phyloP scores from a whole-genome alignment of 2,329 filamentous ascomycete species.

The Coniochaeta sp. region DNA sequence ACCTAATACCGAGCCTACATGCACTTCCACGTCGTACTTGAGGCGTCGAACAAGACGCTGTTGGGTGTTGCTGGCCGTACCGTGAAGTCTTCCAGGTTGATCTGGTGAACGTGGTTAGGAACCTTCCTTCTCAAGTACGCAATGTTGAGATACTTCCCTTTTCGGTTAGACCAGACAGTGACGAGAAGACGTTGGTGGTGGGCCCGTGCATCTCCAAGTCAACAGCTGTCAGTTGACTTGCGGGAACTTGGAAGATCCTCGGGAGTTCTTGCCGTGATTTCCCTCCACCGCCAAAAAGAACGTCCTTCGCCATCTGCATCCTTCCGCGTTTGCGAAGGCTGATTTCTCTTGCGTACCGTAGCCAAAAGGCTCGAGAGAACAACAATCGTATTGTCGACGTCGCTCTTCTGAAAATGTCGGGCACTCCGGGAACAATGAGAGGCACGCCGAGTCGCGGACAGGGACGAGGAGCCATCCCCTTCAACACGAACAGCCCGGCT shows the following conservation, averaged over 20 bases:
- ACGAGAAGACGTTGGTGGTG: background rate
- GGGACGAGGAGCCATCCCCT: constrained; percentile 50
- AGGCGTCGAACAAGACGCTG: too few relatives aligned
- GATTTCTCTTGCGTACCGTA: background rate
- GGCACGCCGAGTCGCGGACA: constrained; percentile 60
- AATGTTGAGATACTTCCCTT: background rate
- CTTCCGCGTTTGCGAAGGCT: constrained; percentile 4
- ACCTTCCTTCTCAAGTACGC: too few relatives aligned
- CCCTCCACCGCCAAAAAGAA: constrained; percentile 3
- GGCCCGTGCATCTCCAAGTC: constrained; percentile 13
- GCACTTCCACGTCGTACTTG: too few relatives aligned
- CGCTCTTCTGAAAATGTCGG: constrained; percentile 34
- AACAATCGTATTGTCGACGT: constrained; percentile 11
- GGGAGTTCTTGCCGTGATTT: constrained; percentile 11
- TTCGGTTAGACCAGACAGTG: background rate
- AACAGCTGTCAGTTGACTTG: constrained; percentile 3
- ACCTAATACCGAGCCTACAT: too few relatives aligned
- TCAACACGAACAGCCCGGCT: constrained; percentile 48
- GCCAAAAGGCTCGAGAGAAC: background rate
- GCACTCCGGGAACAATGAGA: constrained; percentile 50
- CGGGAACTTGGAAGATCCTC: background rate
- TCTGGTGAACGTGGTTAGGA: too few relatives aligned
- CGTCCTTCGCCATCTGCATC: constrained; percentile 3
- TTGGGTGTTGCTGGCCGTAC: too few relatives aligned
- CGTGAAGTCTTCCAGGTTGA: too few relatives aligned